These are phyloP conservation scores for Calonectria henricotiae DNA, from an alignment of 2,329 filamentous ascomycete genomes.

Conservation along the genomic window DNA sequence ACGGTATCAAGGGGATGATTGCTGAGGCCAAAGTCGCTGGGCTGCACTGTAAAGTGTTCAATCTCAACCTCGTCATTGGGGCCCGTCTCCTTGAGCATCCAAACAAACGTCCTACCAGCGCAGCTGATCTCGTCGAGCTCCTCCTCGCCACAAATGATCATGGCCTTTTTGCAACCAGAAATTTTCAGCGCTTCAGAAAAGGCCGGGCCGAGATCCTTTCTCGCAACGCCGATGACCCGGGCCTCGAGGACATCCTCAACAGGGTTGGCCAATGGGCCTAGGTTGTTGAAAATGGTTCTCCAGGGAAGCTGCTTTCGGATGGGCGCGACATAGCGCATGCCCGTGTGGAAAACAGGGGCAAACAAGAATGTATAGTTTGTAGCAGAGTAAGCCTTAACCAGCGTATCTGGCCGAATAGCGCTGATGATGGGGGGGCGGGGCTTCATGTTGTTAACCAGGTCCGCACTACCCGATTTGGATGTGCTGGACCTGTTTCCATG, in stretches of 20 bases:
- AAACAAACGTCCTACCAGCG: conserved; percentile 90
- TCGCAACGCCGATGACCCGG: conserved; percentile 92
- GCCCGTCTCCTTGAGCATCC: conserved; percentile 77
- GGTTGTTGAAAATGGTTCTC: conserved; percentile 97
- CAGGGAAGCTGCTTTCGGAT: conserved; percentile 92
- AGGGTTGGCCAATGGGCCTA: conserved; percentile 94
- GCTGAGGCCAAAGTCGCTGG: conserved; percentile 89
- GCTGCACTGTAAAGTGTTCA: conserved; percentile 84
- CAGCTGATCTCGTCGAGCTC: conserved; percentile 97
- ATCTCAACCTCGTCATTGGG: conserved; percentile 68
- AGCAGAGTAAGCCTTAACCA: conserved; percentile 81
- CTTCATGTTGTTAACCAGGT: conserved; percentile 84
- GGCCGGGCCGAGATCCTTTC: conserved; percentile 87
- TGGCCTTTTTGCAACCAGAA: conserved; percentile 83
- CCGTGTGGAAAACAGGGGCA: conserved; percentile 95
- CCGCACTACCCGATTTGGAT: conserved; percentile 94
- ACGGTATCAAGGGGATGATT: conserved; percentile 83
- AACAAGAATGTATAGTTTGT: conserved; percentile 97
- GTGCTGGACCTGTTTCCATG: conserved; percentile 97
- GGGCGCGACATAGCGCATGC: conserved; percentile 90
- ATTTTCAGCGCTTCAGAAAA: conserved; percentile 89
- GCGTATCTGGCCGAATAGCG: conserved; percentile 80
- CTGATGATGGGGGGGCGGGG: conserved; percentile 82
- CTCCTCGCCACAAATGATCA: conserved; percentile 94
- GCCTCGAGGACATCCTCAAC: conserved; percentile 89